Percentiles rank a stretch among this genome's conserved stretches.
These are phyloP conservation scores for Nectriaceae sp. DNA, from an alignment of 2,329 filamentous ascomycete genomes.

Conservation along the genomic window DNA sequence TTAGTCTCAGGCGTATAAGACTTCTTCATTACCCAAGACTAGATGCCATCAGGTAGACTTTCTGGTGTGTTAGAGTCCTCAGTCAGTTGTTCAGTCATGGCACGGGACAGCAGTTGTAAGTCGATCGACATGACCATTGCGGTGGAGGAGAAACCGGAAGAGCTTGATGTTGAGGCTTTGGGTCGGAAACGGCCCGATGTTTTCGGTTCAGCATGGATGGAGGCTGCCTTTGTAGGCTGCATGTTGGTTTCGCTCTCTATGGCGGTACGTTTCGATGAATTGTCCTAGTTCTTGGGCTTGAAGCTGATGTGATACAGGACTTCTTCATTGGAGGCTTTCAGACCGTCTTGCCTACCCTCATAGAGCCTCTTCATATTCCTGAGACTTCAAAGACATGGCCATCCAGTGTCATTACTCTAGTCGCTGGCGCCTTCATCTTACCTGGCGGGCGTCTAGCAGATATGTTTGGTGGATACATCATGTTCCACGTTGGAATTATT, in stretches of 20 bases:
- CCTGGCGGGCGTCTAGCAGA: constrained; percentile 60
- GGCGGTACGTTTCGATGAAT: constrained; percentile 41
- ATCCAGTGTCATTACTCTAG: constrained; percentile 59
- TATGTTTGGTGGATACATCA: constrained; percentile 58
- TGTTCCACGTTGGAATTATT: constrained; percentile 56
- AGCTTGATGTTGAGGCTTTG: constrained; percentile 51
- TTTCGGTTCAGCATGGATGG: constrained; percentile 54
- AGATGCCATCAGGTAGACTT: too few species aligned
- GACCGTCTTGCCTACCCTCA: constrained; percentile 68
- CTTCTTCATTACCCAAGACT: too few species aligned
- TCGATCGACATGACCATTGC: background rate
- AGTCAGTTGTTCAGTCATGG: background rate
- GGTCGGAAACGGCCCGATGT: constrained; percentile 59
- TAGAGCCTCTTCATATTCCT: constrained; percentile 63
- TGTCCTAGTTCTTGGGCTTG: background rate
- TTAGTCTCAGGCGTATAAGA: background rate
- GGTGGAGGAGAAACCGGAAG: constrained; percentile 16
- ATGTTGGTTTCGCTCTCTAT: constrained; percentile 62
- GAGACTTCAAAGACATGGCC: constrained; percentile 63
- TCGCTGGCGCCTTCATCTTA: constrained; percentile 58
- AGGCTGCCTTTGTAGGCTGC: constrained; percentile 60
- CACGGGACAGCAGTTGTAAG: background rate
- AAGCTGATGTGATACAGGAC: constrained; percentile 45
- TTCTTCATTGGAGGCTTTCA: constrained; percentile 75
- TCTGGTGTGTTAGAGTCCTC: background rate